A percentile compares a stretch with the other conserved stretches of the same genome.
These are phyloP conservation scores for Diaporthe longicolla DNA, from an alignment of 2,329 filamentous ascomycete genomes.

Conservation along the genomic window DNA sequence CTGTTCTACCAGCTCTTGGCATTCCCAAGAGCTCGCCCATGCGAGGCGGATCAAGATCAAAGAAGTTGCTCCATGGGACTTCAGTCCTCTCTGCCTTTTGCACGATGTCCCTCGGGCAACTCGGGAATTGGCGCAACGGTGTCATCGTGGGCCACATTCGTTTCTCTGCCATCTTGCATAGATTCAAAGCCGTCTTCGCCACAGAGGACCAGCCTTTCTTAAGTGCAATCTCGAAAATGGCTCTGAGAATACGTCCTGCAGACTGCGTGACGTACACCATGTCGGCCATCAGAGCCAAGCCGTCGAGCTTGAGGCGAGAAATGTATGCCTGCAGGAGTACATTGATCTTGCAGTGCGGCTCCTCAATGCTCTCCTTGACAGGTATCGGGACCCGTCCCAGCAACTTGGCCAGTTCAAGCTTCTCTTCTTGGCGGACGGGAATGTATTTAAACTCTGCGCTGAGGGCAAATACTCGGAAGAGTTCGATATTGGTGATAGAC, in stretches of 20 bases:
- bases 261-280: constrained; percentile 99
- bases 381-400: constrained; percentile 92
- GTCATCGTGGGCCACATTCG: constrained; percentile 99
- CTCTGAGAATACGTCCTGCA: constrained; percentile 93
- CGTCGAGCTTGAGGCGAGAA: constrained; percentile 92
- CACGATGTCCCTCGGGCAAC: constrained; percentile 86
- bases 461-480: constrained; percentile 95
- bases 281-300: constrained; percentile 96
- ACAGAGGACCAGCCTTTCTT: constrained; percentile 97
- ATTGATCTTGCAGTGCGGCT: constrained; percentile 98
- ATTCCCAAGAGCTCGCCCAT: constrained; percentile 96
- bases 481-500: constrained; percentile 91
- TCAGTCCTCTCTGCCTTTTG: constrained; percentile 96
- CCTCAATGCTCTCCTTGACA: constrained; percentile 97
- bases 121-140: constrained; percentile 89
- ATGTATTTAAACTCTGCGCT: constrained; percentile 99
- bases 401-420: constrained; percentile 93
- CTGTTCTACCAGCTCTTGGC: constrained; percentile 87
- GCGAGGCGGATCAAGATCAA: constrained; percentile 93
- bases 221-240: constrained; percentile 96
- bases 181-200: constrained; percentile 89
- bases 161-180: constrained; percentile 99
- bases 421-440: constrained; percentile 96
- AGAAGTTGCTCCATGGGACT: constrained; percentile 93
- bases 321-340: constrained; percentile 97